phyloP scores from a whole-genome alignment of 108 stramenopile genomes.

The Epithemia pelagica region DNA sequence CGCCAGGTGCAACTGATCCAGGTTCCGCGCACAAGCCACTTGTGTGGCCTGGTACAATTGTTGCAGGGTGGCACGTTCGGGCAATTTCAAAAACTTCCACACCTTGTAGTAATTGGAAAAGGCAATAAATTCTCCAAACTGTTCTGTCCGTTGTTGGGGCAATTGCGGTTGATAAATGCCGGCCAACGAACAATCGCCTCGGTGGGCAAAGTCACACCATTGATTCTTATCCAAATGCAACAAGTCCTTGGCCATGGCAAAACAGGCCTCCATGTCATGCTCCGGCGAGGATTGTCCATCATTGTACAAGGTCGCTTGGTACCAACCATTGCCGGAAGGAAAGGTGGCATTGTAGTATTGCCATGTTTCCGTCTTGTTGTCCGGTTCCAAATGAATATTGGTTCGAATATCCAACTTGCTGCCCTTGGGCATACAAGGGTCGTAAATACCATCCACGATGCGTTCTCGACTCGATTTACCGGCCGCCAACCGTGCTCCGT shows the following conservation, averaged over 20 bases:
- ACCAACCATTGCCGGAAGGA: conserved; percentile 30
- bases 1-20: conserved; percentile 29
- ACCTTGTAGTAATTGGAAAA: conserved; percentile 41
- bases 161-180: conserved; percentile 89
- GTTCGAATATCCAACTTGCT: conserved; percentile 21
- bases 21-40: conserved; percentile 50
- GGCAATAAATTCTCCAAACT: conserved; percentile 49
- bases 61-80: conserved; percentile 36
- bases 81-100: conserved; percentile 60
- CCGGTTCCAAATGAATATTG: conserved; percentile 46
- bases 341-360: conserved; percentile 14
- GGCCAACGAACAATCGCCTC: conserved; percentile 80
- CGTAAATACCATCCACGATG: conserved; percentile 43
- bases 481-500: conserved; percentile 28
- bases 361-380: conserved; percentile 32
- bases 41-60: conserved; percentile 42
- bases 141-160: conserved; percentile 38
- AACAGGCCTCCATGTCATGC: conserved; percentile 43
- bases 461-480: conserved; percentile 17
- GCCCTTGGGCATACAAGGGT: conserved; percentile 74
- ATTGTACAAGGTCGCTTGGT: conserved; percentile 52
- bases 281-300: conserved; percentile 2
- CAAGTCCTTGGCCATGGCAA: conserved; percentile 27
- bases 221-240: conserved; percentile 48
- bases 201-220: conserved; percentile 86